Conservation (phyloP, 768 basidiomycete species). For the Mycena venus region DNA sequence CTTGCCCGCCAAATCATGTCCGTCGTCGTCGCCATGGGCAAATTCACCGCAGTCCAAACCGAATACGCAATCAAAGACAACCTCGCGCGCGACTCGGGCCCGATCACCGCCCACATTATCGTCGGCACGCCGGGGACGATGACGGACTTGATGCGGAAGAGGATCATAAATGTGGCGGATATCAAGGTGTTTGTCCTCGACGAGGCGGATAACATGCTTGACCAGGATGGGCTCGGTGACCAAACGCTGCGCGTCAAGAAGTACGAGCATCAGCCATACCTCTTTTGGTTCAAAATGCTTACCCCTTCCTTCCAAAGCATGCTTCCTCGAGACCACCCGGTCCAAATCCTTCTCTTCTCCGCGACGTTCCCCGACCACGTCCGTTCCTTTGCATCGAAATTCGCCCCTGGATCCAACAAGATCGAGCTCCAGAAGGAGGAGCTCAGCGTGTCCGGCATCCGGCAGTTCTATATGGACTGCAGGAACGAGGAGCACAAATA, state of each 20-base stretch:
- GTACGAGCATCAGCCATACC: constrained; percentile 58
- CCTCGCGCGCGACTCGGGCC: constrained; percentile 72
- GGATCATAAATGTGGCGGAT: constrained; percentile 81
- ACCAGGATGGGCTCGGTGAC: constrained; percentile 93
- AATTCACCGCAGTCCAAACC: constrained; percentile 93
- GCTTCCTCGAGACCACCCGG: constrained; percentile 63
- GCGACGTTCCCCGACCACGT: constrained; percentile 98
- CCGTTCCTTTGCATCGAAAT: constrained; percentile 90
- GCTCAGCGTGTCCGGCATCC: constrained; percentile 92
- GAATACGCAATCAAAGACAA: constrained; percentile 96
- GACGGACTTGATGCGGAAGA: constrained; percentile 83
- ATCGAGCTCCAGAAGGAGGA: constrained; percentile 96
- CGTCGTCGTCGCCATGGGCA: constrained; percentile 94
- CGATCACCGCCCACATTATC: constrained; percentile 89
- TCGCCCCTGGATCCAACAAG: constrained; percentile 95
- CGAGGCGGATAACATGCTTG: constrained; percentile 99
- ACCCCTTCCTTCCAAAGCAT: constrained; percentile 55
- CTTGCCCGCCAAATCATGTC: constrained; percentile 98
- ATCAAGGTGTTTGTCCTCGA: constrained; percentile 96
- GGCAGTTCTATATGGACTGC: constrained; percentile 99
- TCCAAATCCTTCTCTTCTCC: constrained; percentile 96
- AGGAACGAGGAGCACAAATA: constrained; percentile 93
- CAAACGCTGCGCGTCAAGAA: constrained; percentile 95
- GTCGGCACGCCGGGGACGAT: constrained; percentile 98
- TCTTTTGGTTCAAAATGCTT: not conserved